Percentiles rank a stretch among this genome's conserved stretches.
phyloP scores from a whole-genome alignment of 2,329 filamentous ascomycete genomes.

The Leptographium procerum region DNA sequence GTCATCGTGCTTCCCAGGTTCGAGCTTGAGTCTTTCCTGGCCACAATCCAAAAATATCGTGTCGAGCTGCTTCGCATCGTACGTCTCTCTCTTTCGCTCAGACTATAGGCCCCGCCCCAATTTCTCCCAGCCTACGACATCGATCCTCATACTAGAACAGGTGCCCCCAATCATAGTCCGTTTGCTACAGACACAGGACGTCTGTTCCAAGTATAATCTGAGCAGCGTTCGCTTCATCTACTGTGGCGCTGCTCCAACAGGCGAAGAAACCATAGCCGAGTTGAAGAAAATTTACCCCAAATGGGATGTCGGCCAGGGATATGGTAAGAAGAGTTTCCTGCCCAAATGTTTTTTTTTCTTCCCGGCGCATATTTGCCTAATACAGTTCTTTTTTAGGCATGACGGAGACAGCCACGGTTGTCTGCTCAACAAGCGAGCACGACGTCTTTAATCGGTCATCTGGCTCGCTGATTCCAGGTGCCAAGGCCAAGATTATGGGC shows the following conservation, averaged over 20 bases:
- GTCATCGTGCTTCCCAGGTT: slow-evolving; percentile 63
- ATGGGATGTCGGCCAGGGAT: slow-evolving; percentile 58
- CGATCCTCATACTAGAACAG: slow-evolving; percentile 20
- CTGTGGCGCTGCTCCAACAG: slow-evolving; percentile 69
- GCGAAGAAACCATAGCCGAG: slow-evolving; percentile 58
- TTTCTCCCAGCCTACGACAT: neutral
- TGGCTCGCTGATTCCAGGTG: slow-evolving; percentile 56
- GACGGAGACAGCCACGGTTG: slow-evolving; percentile 66
- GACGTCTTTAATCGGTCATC: slow-evolving; percentile 64
- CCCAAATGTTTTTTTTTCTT: neutral
- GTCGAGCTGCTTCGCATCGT: slow-evolving; percentile 56
- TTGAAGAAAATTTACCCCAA: slow-evolving; percentile 48
- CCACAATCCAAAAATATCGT: slow-evolving; percentile 54
- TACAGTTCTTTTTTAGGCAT: slow-evolving; percentile 43
- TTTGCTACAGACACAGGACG: slow-evolving; percentile 53
- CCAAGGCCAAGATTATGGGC: slow-evolving; percentile 55
- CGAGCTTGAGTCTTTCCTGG: slow-evolving; percentile 51
- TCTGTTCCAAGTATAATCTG: slow-evolving; percentile 58
- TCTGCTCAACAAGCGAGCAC: slow-evolving; percentile 44
- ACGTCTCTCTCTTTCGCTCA: neutral
- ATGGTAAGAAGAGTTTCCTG: slow-evolving; percentile 35
- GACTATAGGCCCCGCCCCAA: neutral
- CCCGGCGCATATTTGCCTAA: neutral
- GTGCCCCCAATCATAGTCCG: slow-evolving; percentile 75
- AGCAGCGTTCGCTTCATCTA: slow-evolving; percentile 54